Evolutionary conservation across 768 basidiomycete species (phyloP).

Genomic region (Lenzites betulinus): DNA sequence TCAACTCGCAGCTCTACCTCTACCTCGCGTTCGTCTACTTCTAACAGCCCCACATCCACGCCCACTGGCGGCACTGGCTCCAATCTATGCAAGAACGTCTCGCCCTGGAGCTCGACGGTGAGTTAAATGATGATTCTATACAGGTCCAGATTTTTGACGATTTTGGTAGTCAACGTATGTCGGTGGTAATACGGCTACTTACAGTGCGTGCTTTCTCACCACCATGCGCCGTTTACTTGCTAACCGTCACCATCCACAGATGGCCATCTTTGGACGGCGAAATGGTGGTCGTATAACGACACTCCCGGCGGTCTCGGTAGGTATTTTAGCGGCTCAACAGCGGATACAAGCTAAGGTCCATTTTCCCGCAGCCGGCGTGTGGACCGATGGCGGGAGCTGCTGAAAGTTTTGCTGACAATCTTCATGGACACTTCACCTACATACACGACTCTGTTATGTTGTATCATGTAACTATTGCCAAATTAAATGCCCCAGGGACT

Average conservation of each 20-base stretch:
- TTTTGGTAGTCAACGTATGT: conserved; percentile 42
- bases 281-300: conserved; percentile 66
- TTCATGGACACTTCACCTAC: not conserved
- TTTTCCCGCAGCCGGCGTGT: conserved; percentile 47
- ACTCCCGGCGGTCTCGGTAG: conserved; percentile 52
- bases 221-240: too few relatives aligned
- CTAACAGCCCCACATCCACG: conserved; percentile 25
- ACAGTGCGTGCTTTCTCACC: conserved; percentile 37
- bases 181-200: conserved; percentile 48
- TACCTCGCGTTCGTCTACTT: conserved; percentile 23
- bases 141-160: not conserved
- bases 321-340: conserved; percentile 17
- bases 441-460: not conserved
- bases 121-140: conserved; percentile 7
- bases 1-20: conserved; percentile 22
- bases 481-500: conserved; percentile 7
- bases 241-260: conserved; percentile 28
- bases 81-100: conserved; percentile 40
- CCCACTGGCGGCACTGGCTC: conserved; percentile 27
- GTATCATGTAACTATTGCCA: not conserved
- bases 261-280: conserved; percentile 58
- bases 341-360: not conserved
- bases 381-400: conserved; percentile 53
- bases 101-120: conserved; percentile 52
- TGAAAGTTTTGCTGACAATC: conserved; percentile 1